These are phyloP conservation scores for Mallotus repandus DNA, from an alignment of 441 rosid genomes.

Conservation along the genomic window DNA sequence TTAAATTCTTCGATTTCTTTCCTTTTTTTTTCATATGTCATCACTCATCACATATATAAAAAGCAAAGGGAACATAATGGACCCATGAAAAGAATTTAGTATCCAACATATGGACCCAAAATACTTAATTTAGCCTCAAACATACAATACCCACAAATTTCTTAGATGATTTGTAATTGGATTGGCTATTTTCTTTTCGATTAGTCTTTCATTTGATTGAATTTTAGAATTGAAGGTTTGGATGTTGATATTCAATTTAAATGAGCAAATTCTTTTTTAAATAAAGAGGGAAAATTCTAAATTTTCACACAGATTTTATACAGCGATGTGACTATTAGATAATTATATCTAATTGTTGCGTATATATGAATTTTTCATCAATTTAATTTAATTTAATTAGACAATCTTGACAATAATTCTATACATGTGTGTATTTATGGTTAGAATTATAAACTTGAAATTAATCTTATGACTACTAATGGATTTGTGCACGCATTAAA, in stretches of 20 bases:
- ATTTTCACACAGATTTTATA: too few species aligned
- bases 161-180: constrained; percentile 21
- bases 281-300: too few species aligned
- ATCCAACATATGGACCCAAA: constrained; percentile 35
- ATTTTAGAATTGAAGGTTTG: constrained; percentile 16
- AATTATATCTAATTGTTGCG: too few species aligned
- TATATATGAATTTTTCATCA: background rate
- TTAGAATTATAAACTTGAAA: too few species aligned
- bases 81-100: constrained; percentile 37
- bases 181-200: constrained; percentile 12
- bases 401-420: background rate
- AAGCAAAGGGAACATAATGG: constrained; percentile 27
- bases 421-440: background rate
- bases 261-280: background rate
- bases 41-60: constrained; percentile 8
- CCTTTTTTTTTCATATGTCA: constrained; percentile 10
- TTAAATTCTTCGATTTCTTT: background rate
- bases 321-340: too few species aligned
- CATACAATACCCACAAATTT: constrained; percentile 28
- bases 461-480: too few species aligned
- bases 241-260: constrained; percentile 29
- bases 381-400: background rate
- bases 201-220: constrained; percentile 32
- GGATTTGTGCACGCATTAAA: too few species aligned
- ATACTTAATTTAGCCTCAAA: constrained; percentile 30